A percentile compares a stretch with the other conserved stretches of the same genome.
phyloP scores from a whole-genome alignment of 192 early-diverging fungal species.

The Oehlia diaphana region DNA sequence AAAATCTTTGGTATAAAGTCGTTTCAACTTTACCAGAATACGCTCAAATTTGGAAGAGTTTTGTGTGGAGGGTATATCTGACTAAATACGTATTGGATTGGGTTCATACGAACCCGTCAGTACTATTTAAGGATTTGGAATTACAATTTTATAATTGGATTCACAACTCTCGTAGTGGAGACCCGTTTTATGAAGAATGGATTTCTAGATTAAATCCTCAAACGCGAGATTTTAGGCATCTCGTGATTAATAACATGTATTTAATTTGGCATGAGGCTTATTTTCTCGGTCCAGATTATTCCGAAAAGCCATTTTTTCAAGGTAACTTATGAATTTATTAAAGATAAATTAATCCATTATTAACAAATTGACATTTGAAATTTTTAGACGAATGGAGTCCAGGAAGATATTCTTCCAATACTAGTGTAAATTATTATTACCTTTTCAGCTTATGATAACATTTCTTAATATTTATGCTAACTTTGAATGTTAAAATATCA shows the following conservation, averaged over 20 bases:
- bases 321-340: neutral
- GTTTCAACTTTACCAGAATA: neutral
- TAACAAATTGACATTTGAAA: neutral
- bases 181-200: slow-evolving; percentile 14
- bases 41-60: neutral
- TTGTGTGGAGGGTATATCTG: slow-evolving; percentile 9
- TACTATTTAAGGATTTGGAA: neutral
- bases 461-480: neutral
- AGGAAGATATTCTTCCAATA: neutral
- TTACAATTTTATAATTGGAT: slow-evolving; percentile 22
- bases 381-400: slow-evolving; percentile 6
- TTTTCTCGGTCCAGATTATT: slow-evolving; percentile 17
- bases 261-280: slow-evolving; percentile 17
- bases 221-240: slow-evolving; percentile 9
- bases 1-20: slow-evolving; percentile 6
- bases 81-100: slow-evolving; percentile 18
- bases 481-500: neutral
- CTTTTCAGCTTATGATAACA: neutral
- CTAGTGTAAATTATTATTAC: neutral
- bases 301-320: neutral
- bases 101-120: neutral
- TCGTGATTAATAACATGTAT: slow-evolving; percentile 2
- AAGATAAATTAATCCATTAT: neutral
- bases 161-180: neutral
- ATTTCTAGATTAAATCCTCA: neutral